Base-by-base conservation (phyloP, 257 asterid genomes). In the Voacanga thouarsii region DNA sequence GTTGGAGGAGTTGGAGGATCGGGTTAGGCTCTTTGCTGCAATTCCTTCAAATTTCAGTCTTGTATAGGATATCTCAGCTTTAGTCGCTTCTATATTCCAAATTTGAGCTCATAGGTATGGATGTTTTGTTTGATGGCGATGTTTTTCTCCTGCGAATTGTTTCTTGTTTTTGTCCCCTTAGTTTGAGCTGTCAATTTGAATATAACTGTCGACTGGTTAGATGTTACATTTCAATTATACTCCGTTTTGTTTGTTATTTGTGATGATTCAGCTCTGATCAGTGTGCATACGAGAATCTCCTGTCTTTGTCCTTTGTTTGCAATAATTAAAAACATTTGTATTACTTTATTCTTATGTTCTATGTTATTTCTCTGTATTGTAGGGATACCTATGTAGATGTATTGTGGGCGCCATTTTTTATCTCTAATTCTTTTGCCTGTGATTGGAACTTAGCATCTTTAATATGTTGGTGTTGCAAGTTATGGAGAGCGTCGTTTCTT, bases 381-480 rank as follows among this genome's bases (percentile, higher is more conserved):
- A 21, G 33, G 51, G 30, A 21, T 19, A 12, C 39, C 30, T 63
- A 18, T 16, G 7, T 15, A 5, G 5, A 49, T 71, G 6, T 68
- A 47, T 65, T 57, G 44, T 11, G 65, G 75, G 23, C 51, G 11
- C 37, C 39, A 45, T 47, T 19, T 28, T 1, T 37, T 10, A n/a
- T 77, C 55, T 9, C 39, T 64, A 28, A 8, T 23, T 43, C 6
- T 37, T 50, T n/a, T 61, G n/a, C 45, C 4, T 43, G 5, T 64
- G 45, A 50, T n/a, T 55, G 47, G 24, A 68, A 66, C 59, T 24
- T 43, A 24, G 71, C n/a, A 9, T 78, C 15, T 39, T 28, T 63
- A 45, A 57, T 56, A 78, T 69, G 76, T 11, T 50, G 18, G 65
- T 78, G 49, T 72, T 60, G 64, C 78, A 50, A 72, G 74, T 47